Evolutionary conservation across 1,284 basidiomycete genomes (phyloP).

Genomic region (Malassezia obtusa): DNA sequence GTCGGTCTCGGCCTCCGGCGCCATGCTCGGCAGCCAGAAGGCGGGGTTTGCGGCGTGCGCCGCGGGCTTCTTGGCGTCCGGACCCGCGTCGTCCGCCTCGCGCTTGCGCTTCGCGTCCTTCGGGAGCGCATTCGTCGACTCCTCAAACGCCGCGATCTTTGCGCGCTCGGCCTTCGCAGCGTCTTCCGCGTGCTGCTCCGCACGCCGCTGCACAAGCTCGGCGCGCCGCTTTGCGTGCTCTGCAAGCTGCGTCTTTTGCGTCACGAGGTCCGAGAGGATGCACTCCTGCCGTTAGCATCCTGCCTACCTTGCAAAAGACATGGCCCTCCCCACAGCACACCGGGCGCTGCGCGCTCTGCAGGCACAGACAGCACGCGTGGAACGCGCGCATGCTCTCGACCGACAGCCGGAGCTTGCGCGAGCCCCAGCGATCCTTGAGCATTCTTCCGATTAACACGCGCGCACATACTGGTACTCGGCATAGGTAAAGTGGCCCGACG

Average conservation of each 20-base stretch:
- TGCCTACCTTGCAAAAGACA: slow-evolving; percentile 14
- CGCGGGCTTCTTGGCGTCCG: not conserved
- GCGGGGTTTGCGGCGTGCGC: slow-evolving; percentile 7
- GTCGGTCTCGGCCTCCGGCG: slow-evolving; percentile 1
- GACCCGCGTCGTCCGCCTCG: not conserved
- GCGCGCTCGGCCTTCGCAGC: not conserved
- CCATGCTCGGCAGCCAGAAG: slow-evolving; percentile 14
- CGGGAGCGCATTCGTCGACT: not conserved
- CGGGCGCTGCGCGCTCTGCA: slow-evolving; percentile 15
- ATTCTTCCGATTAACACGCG: slow-evolving; percentile 5
- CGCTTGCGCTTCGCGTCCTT: slow-evolving; percentile 6
- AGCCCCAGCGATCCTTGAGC: slow-evolving; percentile 19
- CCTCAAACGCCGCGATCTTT: slow-evolving; percentile 4
- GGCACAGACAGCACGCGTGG: slow-evolving; percentile 16
- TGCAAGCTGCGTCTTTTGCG: slow-evolving; percentile 8
- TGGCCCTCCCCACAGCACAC: slow-evolving; percentile 11
- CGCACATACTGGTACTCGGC: slow-evolving; percentile 19
- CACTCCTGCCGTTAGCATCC: slow-evolving; percentile 8
- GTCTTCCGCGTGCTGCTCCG: not conserved
- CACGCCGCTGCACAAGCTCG: not conserved
- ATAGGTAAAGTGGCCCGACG: slow-evolving; percentile 18
- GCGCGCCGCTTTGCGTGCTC: not conserved
- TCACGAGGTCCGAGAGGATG: slow-evolving; percentile 8
- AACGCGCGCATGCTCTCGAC: slow-evolving; percentile 15
- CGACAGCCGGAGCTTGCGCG: slow-evolving; percentile 10